phyloP scores from a whole-genome alignment of 139 green algal genomes.

The Nannochloris sp. region DNA sequence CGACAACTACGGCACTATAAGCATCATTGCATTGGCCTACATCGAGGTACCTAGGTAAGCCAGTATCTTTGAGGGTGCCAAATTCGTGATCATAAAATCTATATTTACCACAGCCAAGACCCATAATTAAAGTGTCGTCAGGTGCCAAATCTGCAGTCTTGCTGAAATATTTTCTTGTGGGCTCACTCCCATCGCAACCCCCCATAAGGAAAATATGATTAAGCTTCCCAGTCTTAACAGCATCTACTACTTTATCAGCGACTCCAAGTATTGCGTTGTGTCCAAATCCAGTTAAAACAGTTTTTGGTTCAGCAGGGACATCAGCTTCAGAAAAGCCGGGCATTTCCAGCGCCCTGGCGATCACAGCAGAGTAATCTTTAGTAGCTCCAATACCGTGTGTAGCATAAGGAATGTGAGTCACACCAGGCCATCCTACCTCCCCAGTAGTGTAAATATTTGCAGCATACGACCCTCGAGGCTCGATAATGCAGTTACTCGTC shows the following conservation, averaged over 20 bases:
- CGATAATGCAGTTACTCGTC: constrained; percentile 73
- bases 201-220: constrained; percentile 37
- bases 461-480: constrained; percentile 31
- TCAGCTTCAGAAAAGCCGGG: constrained; percentile 21
- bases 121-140: constrained; percentile 48
- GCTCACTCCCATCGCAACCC: constrained; percentile 29
- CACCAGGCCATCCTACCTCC: constrained; percentile 30
- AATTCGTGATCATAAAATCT: constrained; percentile 55
- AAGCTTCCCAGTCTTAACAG: constrained; percentile 31
- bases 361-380: constrained; percentile 28
- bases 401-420: constrained; percentile 11
- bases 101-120: constrained; percentile 69
- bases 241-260: constrained; percentile 24
- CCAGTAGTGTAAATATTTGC: too few relatives aligned
- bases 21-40: constrained; percentile 70
- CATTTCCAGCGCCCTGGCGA: constrained; percentile 13
- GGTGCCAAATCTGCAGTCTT: constrained; percentile 7
- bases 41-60: constrained; percentile 66
- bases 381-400: not conserved
- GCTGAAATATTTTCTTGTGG: constrained; percentile 16
- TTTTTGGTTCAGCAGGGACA: constrained; percentile 7
- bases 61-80: constrained; percentile 43
- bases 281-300: constrained; percentile 27
- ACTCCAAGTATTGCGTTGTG: constrained; percentile 30
- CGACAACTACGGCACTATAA: constrained; percentile 55